Conservation (phyloP, 441 rosid genomes). For the Syzygium malaccense region DNA sequence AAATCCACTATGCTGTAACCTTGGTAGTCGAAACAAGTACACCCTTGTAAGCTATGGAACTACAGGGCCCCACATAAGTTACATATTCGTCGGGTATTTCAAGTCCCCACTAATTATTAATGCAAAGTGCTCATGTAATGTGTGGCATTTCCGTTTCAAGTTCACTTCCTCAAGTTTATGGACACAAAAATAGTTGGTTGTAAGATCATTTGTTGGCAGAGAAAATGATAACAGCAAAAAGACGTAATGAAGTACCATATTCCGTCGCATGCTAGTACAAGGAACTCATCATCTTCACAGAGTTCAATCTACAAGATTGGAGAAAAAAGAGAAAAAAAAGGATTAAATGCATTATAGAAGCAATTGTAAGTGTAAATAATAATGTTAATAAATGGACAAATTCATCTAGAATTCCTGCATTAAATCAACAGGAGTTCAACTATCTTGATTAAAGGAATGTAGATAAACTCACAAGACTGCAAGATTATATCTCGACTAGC, state of each 20-base stretch:
- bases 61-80: neutral
- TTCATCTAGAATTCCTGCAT: neutral
- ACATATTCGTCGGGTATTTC: neutral
- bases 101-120: neutral
- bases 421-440: neutral
- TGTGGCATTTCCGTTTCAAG: neutral
- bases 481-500: neutral
- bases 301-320: constrained; percentile 66
- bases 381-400: neutral
- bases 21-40: neutral
- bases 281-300: constrained; percentile 87
- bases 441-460: neutral
- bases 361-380: neutral
- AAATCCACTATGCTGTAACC: neutral
- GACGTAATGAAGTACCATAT: constrained; percentile 34
- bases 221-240: neutral
- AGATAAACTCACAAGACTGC: neutral
- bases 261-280: constrained; percentile 95
- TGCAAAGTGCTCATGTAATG: neutral
- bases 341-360: neutral
- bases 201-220: neutral
- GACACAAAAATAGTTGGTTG: neutral
- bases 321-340: neutral
- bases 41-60: neutral
- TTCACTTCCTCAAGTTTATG: neutral